Base-by-base conservation (phyloP, 169 alveolate genomes). In the Cryptosporidium bovis region DNA sequence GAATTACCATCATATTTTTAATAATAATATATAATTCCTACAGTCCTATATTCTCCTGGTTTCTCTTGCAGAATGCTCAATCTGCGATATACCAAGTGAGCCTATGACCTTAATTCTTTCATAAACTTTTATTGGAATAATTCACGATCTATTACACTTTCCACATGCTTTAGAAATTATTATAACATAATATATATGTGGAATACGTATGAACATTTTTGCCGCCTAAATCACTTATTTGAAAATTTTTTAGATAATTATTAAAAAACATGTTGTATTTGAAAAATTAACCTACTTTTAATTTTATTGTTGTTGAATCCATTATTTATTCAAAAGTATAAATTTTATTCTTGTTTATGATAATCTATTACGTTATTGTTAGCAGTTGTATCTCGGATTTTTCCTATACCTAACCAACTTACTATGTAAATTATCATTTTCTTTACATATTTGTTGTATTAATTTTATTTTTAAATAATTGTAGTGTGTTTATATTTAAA, bases 1-100 rank as follows among this genome's bases (percentile, higher is more conserved):
- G 36, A 31, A 55, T 64, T 40, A 51, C 83, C 67, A 29, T 69
- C 67, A 40, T 40, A 40, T 40, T 40, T 40, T 40, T 3, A 40
- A 69, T 69, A 0, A 53, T 53, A 29, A 3, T 5, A 13, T n/a
- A 48, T 13, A 18, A 48, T 48, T 3, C 82, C 51, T 56, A 29
- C 10, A 69, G 51, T 27, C 36, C 15, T 33, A 51, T 15, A 68
- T 51, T 29, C 20, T 24, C 66, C 8, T 53, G 36, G 40, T 24
- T 29, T 56, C 1, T 20, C 29, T 13, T 53, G 64, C 64, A 29
- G 56, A 69, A 69, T 51, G 29, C 83, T 29, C 66, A 69, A 53
- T 69, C 67, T 69, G 83, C 83, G 83, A 69, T 69, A 51, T 69
- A 53, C 31, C 83, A 53, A 64, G 67, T 64, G 40, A 69, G 56